Evolutionary conservation across 768 basidiomycete species (phyloP).

Genomic region (Rhizopogon sp.): DNA sequence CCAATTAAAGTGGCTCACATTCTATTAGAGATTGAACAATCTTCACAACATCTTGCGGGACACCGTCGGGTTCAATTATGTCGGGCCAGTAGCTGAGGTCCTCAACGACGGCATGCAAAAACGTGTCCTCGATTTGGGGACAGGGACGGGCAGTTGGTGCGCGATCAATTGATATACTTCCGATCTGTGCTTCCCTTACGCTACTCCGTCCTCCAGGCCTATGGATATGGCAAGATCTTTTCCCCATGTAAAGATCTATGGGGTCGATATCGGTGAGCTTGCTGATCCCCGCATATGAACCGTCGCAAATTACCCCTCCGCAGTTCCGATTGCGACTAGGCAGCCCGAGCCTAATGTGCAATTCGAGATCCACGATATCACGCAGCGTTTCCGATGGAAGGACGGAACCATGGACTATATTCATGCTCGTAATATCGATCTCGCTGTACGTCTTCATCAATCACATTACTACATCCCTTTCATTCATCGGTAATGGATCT

Average conservation of each 20-base stretch:
- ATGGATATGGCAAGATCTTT: constrained; percentile 69
- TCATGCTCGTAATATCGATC: constrained; percentile 54
- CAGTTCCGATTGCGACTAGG: constrained; percentile 70
- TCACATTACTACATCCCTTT: constrained; percentile 3
- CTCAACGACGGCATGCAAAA: constrained; percentile 41
- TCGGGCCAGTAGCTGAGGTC: constrained; percentile 54
- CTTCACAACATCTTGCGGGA: constrained; percentile 45
- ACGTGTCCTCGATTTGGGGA: constrained; percentile 70
- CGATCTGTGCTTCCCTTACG: constrained; percentile 10
- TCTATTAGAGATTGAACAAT: constrained; percentile 44
- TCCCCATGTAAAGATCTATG: constrained; percentile 60
- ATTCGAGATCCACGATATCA: constrained; percentile 66
- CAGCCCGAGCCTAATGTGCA: constrained; percentile 55
- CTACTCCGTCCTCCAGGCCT: constrained; percentile 42
- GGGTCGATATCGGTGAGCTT: constrained; percentile 69
- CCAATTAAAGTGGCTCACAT: constrained; percentile 1
- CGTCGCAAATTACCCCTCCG: constrained; percentile 6
- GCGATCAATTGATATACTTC: constrained; percentile 21
- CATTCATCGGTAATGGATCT: constrained; percentile 7
- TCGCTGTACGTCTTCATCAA: constrained; percentile 46
- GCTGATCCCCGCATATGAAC: constrained; percentile 7
- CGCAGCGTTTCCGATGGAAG: constrained; percentile 43
- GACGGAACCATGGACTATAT: constrained; percentile 60
- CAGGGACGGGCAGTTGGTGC: constrained; percentile 71
- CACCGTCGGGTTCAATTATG: constrained; percentile 51